Percentiles rank a stretch among this genome's conserved stretches.
Conservation (phyloP, 2,329 filamentous ascomycete species). For the Aspergillus sp. region DNA sequence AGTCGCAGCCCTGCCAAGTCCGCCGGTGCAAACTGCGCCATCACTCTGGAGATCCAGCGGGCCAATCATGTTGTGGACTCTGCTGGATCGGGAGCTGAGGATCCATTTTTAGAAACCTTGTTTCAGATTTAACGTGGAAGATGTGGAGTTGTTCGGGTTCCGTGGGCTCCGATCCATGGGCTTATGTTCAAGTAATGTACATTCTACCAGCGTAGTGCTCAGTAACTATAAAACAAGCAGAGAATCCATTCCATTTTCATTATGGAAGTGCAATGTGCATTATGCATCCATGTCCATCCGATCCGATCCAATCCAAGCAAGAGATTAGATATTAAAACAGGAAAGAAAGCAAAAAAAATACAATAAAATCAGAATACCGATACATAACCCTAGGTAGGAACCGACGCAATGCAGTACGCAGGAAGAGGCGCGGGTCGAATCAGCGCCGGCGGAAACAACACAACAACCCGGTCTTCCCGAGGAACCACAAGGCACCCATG, state of each 20-base stretch:
- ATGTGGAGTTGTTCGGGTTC: too few species aligned
- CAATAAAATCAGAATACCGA: neutral
- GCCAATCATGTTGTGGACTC: too few species aligned
- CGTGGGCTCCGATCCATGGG: too few species aligned
- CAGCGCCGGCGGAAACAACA: constrained; percentile 87
- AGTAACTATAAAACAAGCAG: neutral
- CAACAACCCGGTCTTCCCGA: constrained; percentile 48
- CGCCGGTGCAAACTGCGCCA: too few species aligned
- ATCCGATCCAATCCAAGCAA: neutral
- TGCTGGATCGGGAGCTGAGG: too few species aligned
- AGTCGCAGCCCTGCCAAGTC: too few species aligned
- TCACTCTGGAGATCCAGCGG: too few species aligned
- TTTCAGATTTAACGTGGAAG: too few species aligned
- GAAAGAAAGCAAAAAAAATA: neutral
- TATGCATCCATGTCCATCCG: neutral
- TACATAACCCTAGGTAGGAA: neutral
- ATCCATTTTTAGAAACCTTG: too few species aligned
- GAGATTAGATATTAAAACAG: neutral
- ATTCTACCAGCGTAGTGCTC: neutral
- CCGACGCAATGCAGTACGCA: neutral
- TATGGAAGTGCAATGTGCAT: neutral
- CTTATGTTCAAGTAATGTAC: neutral
- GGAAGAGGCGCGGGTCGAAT: neutral
- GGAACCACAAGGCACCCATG: constrained; percentile 65
- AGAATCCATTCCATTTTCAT: neutral